Conservation (phyloP, 371 early-diverging fungal species). For the Umbelopsis sp. region DNA sequence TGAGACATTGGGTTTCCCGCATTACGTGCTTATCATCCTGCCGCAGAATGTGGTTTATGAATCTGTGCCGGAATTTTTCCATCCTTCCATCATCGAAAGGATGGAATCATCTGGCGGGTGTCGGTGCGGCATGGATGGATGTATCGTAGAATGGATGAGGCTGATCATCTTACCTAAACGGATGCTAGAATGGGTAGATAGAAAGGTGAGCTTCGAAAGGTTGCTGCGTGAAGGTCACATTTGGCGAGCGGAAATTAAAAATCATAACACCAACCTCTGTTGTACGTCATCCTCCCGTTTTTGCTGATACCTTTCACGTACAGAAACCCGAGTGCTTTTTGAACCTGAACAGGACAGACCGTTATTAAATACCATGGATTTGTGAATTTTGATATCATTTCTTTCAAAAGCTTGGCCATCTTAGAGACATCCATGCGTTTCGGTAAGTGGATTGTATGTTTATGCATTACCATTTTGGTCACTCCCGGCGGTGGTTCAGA, state of each 20-base stretch:
- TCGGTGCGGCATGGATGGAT: conserved; percentile 1
- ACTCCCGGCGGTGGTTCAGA: no score
- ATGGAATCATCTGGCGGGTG: not conserved
- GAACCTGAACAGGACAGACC: not conserved
- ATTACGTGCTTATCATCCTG: no score
- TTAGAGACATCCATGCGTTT: no score
- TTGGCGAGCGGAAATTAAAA: conserved; percentile 9
- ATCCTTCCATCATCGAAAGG: not conserved
- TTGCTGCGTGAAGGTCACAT: conserved; percentile 8
- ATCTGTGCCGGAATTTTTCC: no score
- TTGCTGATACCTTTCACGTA: not conserved
- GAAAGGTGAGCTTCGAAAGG: not conserved
- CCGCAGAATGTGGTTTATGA: no score
- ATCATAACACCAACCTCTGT: not conserved
- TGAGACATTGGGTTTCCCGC: no score
- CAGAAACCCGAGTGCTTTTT: not conserved
- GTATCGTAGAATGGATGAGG: not conserved
- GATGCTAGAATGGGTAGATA: conserved; percentile 18
- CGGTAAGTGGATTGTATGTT: no score
- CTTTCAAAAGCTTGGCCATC: no score
- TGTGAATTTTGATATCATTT: no score
- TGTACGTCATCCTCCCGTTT: not conserved
- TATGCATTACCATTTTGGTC: no score
- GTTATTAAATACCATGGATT: no score
- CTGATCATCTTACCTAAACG: conserved; percentile 13